phyloP scores from a whole-genome alignment of 1,139 yeast genomes.

The Debaryomycetaceae sp. region DNA sequence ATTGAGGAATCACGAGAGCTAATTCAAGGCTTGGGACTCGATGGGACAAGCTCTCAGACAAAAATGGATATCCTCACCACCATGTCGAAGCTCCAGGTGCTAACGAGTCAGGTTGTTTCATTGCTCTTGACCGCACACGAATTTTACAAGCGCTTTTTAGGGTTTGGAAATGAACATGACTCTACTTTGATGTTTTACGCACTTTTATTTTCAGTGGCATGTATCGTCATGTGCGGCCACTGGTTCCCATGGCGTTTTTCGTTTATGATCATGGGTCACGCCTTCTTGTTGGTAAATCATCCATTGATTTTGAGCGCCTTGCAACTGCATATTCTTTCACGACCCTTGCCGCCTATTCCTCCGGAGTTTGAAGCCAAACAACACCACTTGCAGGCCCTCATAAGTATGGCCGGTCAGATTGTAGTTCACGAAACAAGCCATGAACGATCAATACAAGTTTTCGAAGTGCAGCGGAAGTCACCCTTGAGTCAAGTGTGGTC shows the following conservation, averaged over 20 bases:
- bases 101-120: constrained; percentile 45
- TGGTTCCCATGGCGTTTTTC: constrained; percentile 53
- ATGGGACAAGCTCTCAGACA: background rate
- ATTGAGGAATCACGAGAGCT: no score
- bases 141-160: constrained; percentile 53
- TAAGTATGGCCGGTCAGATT: constrained; percentile 37
- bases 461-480: constrained; percentile 61
- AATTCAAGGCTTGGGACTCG: no score
- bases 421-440: constrained; percentile 63
- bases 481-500: constrained; percentile 52
- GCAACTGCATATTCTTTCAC: constrained; percentile 1
- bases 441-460: constrained; percentile 54
- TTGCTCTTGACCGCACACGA: constrained; percentile 43
- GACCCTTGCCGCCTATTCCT: background rate
- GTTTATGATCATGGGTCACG: constrained; percentile 51
- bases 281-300: constrained; percentile 35
- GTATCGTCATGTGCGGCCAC: constrained; percentile 43
- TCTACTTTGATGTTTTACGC: constrained; percentile 47
- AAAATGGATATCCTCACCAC: constrained; percentile 3
- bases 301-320: constrained; percentile 27
- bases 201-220: constrained; percentile 20
- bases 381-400: background rate
- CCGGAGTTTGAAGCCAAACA: constrained; percentile 3
- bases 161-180: constrained; percentile 58
- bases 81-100: constrained; percentile 51